Percentiles rank a stretch among this genome's conserved stretches.
phyloP scores from a whole-genome alignment of 2,329 filamentous ascomycete genomes.

The Fusarium nelsonii region DNA sequence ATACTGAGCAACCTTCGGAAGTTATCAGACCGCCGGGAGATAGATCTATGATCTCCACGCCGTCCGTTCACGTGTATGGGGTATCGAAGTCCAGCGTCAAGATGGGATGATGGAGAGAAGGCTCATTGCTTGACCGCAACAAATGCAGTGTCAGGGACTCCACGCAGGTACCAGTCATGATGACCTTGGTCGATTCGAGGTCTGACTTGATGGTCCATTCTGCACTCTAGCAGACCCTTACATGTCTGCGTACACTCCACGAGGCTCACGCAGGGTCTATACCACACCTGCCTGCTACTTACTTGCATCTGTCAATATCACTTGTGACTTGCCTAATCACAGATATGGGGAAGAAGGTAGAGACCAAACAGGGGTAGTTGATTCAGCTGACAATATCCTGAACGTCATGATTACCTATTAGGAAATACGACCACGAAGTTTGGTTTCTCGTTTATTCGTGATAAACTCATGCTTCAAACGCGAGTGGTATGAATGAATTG shows the following conservation, averaged over 20 bases:
- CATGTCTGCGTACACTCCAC: slow-evolving; percentile 38
- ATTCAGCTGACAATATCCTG: slow-evolving; percentile 36
- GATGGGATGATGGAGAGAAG: slow-evolving; percentile 6
- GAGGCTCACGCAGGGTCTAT: slow-evolving; percentile 46
- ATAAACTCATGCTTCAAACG: slow-evolving; percentile 5
- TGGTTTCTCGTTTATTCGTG: slow-evolving; percentile 35
- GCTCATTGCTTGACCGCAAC: slow-evolving; percentile 19
- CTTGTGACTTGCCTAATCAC: slow-evolving; percentile 31
- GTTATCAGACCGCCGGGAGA: slow-evolving; percentile 15
- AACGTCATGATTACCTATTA: slow-evolving; percentile 22
- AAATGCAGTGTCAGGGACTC: slow-evolving; percentile 43
- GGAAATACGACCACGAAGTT: slow-evolving; percentile 22
- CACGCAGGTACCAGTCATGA: slow-evolving; percentile 45
- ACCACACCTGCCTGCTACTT: slow-evolving; percentile 36
- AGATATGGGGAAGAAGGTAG: slow-evolving; percentile 29
- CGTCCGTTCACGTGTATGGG: slow-evolving; percentile 15
- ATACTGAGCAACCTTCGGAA: slow-evolving; percentile 32
- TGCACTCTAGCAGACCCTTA: slow-evolving; percentile 32
- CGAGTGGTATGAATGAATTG: slow-evolving; percentile 9
- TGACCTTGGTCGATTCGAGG: slow-evolving; percentile 24
- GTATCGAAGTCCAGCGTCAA: not conserved
- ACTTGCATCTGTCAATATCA: slow-evolving; percentile 38
- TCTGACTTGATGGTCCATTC: slow-evolving; percentile 29
- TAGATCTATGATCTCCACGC: slow-evolving; percentile 16
- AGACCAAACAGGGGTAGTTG: slow-evolving; percentile 34